Conservation (phyloP, 2,329 filamentous ascomycete species). For the Harringtonia aguacate region DNA sequence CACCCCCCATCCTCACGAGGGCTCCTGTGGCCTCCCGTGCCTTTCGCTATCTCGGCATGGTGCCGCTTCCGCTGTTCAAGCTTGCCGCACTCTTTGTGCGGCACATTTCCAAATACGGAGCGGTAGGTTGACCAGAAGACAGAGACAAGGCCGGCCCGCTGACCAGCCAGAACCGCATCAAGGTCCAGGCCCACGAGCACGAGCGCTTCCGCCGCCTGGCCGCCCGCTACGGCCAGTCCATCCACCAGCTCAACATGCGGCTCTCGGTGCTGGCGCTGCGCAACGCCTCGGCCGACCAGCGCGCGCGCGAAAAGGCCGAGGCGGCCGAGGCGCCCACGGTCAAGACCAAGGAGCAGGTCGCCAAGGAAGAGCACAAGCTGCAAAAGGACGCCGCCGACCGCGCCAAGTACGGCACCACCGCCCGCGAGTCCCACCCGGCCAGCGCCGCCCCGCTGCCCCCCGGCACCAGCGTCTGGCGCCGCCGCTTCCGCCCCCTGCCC, state of each 20-base stretch:
- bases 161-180: slow-evolving; percentile 48
- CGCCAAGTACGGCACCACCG: slow-evolving; percentile 29
- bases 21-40: background rate
- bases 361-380: slow-evolving; percentile 35
- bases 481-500: slow-evolving; percentile 52
- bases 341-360: slow-evolving; percentile 51
- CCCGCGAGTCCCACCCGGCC: slow-evolving; percentile 28
- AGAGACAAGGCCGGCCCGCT: background rate
- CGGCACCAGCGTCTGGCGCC: slow-evolving; percentile 42
- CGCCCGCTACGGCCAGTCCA: slow-evolving; percentile 49
- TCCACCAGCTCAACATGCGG: slow-evolving; percentile 59
- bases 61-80: slow-evolving; percentile 57
- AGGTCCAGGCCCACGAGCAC: slow-evolving; percentile 55
- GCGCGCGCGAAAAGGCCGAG: slow-evolving; percentile 51
- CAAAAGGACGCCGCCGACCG: slow-evolving; percentile 39
- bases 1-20: no score
- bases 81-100: slow-evolving; percentile 53
- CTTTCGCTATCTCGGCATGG: slow-evolving; percentile 37
- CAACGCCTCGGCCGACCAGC: slow-evolving; percentile 44
- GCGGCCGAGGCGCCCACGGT: slow-evolving; percentile 53
- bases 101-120: slow-evolving; percentile 59
- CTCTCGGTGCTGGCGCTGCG: slow-evolving; percentile 48
- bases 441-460: slow-evolving; percentile 11
- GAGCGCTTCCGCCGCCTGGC: slow-evolving; percentile 49
- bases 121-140: slow-evolving; percentile 37